These are phyloP conservation scores for Ogataea degrootiae DNA, from an alignment of 805 yeast species.

Conservation along the genomic window DNA sequence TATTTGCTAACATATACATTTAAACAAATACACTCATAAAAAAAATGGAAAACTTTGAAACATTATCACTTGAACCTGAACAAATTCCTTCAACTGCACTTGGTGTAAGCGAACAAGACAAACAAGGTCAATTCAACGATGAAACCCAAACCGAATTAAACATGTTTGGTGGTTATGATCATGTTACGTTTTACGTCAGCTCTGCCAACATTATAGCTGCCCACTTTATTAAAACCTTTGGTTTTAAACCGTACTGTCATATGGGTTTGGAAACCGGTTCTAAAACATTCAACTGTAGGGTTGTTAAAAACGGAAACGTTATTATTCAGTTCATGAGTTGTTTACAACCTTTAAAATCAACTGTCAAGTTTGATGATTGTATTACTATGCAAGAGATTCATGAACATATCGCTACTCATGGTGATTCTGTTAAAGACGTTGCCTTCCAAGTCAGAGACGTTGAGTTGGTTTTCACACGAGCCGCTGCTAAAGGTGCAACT, in stretches of 20 bases:
- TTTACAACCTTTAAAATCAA: constrained; percentile 23
- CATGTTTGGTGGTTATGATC: constrained; percentile 45
- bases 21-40: too few relatives aligned
- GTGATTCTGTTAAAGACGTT: constrained; percentile 79
- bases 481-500: constrained; percentile 47
- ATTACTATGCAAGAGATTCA: constrained; percentile 32
- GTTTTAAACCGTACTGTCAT: constrained; percentile 60
- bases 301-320: constrained; percentile 52
- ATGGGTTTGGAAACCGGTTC: constrained; percentile 69
- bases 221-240: constrained; percentile 50
- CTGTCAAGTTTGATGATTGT: constrained; percentile 5
- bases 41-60: too few relatives aligned
- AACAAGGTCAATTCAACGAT: not conserved
- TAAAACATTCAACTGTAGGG: constrained; percentile 50
- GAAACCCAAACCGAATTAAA: constrained; percentile 3
- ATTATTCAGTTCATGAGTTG: constrained; percentile 44
- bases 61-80: too few relatives aligned
- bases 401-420: constrained; percentile 50
- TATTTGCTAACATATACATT: too few relatives aligned
- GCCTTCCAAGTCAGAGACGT: constrained; percentile 59
- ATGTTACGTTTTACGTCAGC: constrained; percentile 67
- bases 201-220: constrained; percentile 63
- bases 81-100: not conserved
- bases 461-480: constrained; percentile 37
- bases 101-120: too few relatives aligned